phyloP scores from a whole-genome alignment of 805 yeast genomes.

The Yarrowia porcina region DNA sequence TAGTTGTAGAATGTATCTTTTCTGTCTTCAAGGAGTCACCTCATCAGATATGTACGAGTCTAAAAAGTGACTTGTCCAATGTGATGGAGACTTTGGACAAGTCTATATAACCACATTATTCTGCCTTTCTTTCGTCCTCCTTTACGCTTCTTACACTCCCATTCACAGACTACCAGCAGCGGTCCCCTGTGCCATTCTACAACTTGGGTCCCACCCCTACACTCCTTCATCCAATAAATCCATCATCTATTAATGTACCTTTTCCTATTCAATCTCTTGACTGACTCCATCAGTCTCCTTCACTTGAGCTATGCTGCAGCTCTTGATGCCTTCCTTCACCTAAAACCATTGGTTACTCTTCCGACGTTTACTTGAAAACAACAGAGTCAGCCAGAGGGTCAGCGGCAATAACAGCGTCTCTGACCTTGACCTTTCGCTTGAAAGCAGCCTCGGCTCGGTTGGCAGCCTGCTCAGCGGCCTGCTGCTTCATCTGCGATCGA shows the following conservation, averaged over 20 bases:
- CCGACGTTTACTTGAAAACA: slow-evolving; percentile 64
- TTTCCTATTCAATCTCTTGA: neutral
- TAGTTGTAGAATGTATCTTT: neutral
- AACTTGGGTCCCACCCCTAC: neutral
- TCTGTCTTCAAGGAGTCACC: no score
- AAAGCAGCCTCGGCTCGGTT: slow-evolving; percentile 75
- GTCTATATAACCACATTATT: no score
- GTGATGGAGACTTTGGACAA: no score
- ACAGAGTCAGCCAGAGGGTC: slow-evolving; percentile 82
- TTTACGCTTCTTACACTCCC: no score
- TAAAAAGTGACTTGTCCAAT: neutral
- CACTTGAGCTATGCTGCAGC: neutral
- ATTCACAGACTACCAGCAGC: neutral
- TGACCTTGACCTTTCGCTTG: slow-evolving; percentile 68
- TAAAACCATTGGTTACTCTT: neutral
- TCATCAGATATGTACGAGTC: no score
- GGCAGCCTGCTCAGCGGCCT: slow-evolving; percentile 75
- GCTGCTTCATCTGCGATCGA: slow-evolving; percentile 80
- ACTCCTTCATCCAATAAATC: neutral
- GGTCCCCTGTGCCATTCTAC: no score
- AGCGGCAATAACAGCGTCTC: slow-evolving; percentile 65
- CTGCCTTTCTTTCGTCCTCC: no score
- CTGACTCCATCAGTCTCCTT: neutral
- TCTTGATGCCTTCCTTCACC: neutral
- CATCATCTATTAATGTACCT: slow-evolving; percentile 5